Evolutionary conservation across 176 grass and related monocot species (phyloP).

Genomic region (Secale cereale): DNA sequence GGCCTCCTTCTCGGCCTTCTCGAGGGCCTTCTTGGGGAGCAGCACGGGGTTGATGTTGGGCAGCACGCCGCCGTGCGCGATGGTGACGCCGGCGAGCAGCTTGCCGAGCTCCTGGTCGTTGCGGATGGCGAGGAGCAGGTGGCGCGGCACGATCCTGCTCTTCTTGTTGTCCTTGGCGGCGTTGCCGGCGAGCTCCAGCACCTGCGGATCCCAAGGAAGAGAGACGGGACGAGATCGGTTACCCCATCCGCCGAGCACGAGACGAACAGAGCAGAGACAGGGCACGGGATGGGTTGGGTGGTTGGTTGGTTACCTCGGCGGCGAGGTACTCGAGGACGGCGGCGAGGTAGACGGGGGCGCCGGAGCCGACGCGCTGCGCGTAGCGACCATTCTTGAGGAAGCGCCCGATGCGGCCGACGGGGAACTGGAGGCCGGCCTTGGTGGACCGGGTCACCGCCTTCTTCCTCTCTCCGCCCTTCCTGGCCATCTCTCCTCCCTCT

Average conservation of each 20-base stretch:
- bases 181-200: slow-evolving; percentile 35
- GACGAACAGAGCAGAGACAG: background rate
- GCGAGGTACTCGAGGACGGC: slow-evolving; percentile 47
- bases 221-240: background rate
- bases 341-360: slow-evolving; percentile 41
- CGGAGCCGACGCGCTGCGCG: slow-evolving; percentile 44
- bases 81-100: slow-evolving; percentile 22
- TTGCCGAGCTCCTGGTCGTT: slow-evolving; percentile 38
- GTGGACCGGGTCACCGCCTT: background rate
- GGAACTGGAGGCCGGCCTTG: slow-evolving; percentile 72
- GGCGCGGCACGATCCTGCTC: slow-evolving; percentile 20
- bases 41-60: slow-evolving; percentile 28
- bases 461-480: background rate
- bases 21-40: background rate
- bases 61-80: slow-evolving; percentile 7
- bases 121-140: slow-evolving; percentile 32
- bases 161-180: slow-evolving; percentile 42
- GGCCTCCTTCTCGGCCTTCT: background rate
- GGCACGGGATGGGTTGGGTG: background rate
- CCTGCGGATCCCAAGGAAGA: background rate
- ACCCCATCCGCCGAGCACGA: background rate
- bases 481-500: background rate
- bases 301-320: background rate
- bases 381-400: slow-evolving; percentile 64
- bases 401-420: slow-evolving; percentile 66